Evolutionary conservation across 768 basidiomycete genomes (phyloP).

Genomic region (Auricularia auricula-judae): DNA sequence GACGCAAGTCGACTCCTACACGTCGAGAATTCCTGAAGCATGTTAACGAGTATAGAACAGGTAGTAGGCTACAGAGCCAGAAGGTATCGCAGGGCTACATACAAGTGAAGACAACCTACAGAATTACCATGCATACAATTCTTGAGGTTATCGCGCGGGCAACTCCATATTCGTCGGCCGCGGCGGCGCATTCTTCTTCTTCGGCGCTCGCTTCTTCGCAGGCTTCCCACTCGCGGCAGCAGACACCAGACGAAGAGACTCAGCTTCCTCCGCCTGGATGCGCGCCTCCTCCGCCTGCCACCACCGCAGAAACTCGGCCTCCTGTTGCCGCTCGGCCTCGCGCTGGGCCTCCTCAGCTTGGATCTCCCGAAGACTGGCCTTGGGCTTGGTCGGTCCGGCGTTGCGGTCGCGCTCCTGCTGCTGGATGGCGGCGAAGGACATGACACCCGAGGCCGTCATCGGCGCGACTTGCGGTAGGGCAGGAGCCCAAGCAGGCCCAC

Average conservation of each 20-base stretch:
- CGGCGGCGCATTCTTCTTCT: background rate
- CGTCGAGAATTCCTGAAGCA: no score
- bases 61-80: no score
- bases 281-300: slow-evolving; percentile 79
- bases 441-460: slow-evolving; percentile 16
- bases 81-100: no score
- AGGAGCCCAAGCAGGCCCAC: slow-evolving; percentile 54
- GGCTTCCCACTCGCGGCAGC: background rate
- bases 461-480: slow-evolving; percentile 27
- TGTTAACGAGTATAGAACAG: no score
- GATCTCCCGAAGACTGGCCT: slow-evolving; percentile 65
- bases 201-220: background rate
- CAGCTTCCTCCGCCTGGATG: slow-evolving; percentile 35
- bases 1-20: no score
- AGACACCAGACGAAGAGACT: background rate
- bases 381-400: slow-evolving; percentile 30
- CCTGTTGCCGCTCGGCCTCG: slow-evolving; percentile 36
- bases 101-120: no score
- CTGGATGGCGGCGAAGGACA: slow-evolving; percentile 82
- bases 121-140: no score
- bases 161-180: no score
- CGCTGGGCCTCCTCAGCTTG: slow-evolving; percentile 62
- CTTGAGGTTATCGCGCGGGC: no score
- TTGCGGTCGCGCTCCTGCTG: slow-evolving; percentile 55
- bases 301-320: slow-evolving; percentile 80